Base-by-base conservation (phyloP, 306 rosid species). In the Lotus japonicus region DNA sequence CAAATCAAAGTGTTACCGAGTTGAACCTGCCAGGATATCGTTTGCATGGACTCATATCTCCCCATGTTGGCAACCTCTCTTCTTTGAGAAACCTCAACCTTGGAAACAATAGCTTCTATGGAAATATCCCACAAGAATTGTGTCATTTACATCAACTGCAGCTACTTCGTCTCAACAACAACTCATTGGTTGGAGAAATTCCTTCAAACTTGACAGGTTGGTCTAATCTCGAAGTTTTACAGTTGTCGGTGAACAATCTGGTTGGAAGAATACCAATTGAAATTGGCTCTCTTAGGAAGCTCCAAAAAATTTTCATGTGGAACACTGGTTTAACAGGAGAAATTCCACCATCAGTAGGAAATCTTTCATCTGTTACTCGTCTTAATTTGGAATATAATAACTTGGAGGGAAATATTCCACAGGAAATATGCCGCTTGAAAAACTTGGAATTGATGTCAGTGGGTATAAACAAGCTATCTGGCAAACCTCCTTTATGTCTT, bases 1-100 rank as follows among this genome's bases (percentile, higher is more conserved):
- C 15, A 26, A 70, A 68, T 26, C 85, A 77, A 33, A 79, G 77
- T 56, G 83, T 80, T 1, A 57, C 5, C 0, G 58, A 56, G 42
- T n/a, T 85, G 71, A 42, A 36, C 7, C 43, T 80, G 10, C 0
- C 0, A 42, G 69, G 73, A 2, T 28, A 12, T 6, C 5, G 8
- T 26, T 26, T 26, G 31, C 36, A 38, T 3, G 87, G 89, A 67
- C 12, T 39, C 13, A 58, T 77, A 59, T 74, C 87, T 18, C 87
- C 90, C 33, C 13, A 46, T 9, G 18, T 78, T n/a, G 82, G 85
- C 0, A 83, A 83, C 56, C 76, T 83, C 9, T 41, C 81, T 21
- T 73, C 71, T 50, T 13, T 86, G 0, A 73, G 7, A 33, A 2
- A 0, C 28, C 0, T 86, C 11, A 5, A 11, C 48, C 70, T 86